Conservation (phyloP, 2,329 filamentous ascomycete species). For the Colletotrichum liaoningense region DNA sequence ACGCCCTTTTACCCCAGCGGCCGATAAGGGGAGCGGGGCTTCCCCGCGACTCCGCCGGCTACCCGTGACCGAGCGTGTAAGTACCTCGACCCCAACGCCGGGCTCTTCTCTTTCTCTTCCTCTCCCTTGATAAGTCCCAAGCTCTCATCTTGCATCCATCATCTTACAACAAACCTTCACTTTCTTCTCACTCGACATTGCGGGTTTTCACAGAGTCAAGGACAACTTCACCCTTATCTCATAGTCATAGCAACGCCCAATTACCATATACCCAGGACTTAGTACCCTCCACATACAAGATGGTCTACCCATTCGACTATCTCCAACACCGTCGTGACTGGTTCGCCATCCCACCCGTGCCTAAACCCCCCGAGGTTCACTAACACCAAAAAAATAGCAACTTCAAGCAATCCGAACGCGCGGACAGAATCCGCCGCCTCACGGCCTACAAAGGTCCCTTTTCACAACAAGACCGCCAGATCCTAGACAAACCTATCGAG, state of each 20-base stretch:
- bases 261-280: background rate
- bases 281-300: background rate
- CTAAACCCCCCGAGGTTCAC: constrained; percentile 18
- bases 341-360: constrained; percentile 56
- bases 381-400: constrained; percentile 63
- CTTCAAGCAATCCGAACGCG: constrained; percentile 83
- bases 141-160: background rate
- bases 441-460: constrained; percentile 74
- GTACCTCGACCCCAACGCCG: background rate
- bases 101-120: background rate
- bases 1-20: constrained; percentile 27
- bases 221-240: background rate
- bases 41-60: constrained; percentile 28
- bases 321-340: constrained; percentile 78
- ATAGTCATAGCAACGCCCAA: background rate
- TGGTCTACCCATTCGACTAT: constrained; percentile 61
- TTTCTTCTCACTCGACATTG: background rate
- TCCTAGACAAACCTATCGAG: constrained; percentile 80
- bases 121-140: constrained; percentile 15
- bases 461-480: constrained; percentile 71
- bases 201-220: background rate
- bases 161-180: background rate
- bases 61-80: constrained; percentile 30
- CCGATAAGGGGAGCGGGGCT: constrained; percentile 33
- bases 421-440: constrained; percentile 75